Conservation (phyloP, 1,284 basidiomycete genomes). For the Papiliotrema nemorosa region DNA sequence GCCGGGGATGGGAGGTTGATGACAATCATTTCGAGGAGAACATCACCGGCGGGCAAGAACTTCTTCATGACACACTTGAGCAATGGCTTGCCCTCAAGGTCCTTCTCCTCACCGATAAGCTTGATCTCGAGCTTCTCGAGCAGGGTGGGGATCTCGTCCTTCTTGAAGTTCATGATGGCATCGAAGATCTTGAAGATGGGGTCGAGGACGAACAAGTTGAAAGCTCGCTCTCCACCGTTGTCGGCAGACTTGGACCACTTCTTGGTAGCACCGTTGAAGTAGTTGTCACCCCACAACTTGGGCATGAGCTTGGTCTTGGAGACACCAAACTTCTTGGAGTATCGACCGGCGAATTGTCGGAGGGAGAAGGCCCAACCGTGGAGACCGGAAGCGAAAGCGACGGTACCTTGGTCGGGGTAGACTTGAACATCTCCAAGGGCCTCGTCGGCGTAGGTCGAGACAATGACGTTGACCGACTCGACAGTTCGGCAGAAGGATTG, state of each 20-base stretch:
- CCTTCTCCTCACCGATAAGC: constrained; percentile 84
- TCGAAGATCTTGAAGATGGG: constrained; percentile 99
- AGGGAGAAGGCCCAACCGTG: constrained; percentile 99
- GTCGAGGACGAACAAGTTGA: constrained; percentile 96
- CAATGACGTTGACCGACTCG: constrained; percentile 97
- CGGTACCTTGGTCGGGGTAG: constrained; percentile 97
- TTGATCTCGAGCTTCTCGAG: constrained; percentile 97
- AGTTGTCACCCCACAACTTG: constrained; percentile 99
- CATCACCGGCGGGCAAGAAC: constrained; percentile 98
- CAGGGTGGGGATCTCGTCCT: constrained; percentile 79
- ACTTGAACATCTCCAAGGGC: constrained; percentile 98
- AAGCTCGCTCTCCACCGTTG: constrained; percentile 87
- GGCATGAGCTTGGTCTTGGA: constrained; percentile 98
- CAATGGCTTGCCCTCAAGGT: constrained; percentile 93
- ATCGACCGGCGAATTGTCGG: constrained; percentile 91
- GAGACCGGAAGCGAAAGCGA: constrained; percentile 98
- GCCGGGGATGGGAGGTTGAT: constrained; percentile 96
- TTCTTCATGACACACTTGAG: constrained; percentile 99
- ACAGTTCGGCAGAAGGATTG: constrained; percentile 98
- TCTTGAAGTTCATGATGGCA: constrained; percentile 99
- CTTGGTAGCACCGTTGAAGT: constrained; percentile 95
- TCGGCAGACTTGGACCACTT: constrained; percentile 91
- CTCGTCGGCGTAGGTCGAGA: constrained; percentile 94
- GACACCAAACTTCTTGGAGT: constrained; percentile 99
- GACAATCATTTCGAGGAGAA: constrained; percentile 99